Evolutionary conservation across 2,329 filamentous ascomycete genomes (phyloP).

Genomic region (Monosporascus sp.): DNA sequence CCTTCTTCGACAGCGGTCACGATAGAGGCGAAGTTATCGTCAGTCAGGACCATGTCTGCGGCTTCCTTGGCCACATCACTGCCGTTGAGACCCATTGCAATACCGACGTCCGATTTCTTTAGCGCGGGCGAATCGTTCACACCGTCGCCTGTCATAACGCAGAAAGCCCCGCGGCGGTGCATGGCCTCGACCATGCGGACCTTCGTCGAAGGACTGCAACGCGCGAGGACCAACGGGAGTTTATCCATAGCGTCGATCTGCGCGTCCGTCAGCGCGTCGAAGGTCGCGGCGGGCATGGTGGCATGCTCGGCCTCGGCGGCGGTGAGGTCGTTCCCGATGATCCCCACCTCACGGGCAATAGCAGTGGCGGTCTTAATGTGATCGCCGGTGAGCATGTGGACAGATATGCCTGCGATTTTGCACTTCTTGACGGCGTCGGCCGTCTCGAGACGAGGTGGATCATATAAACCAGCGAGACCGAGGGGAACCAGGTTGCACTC

Average conservation of each 20-base stretch:
- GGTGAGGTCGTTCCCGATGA: conserved; percentile 37
- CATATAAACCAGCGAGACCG: conserved; percentile 68
- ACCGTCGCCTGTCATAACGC: conserved; percentile 71
- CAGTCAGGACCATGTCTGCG: conserved; percentile 80
- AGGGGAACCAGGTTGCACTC: conserved; percentile 57
- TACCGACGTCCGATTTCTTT: conserved; percentile 68
- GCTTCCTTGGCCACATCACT: conserved; percentile 75
- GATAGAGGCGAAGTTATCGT: conserved; percentile 83
- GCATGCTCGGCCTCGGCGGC: conserved; percentile 35
- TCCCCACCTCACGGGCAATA: conserved; percentile 61
- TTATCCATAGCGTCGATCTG: conserved; percentile 57
- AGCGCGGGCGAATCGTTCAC: conserved; percentile 71
- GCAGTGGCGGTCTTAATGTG: conserved; percentile 63
- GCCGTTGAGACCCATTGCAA: conserved; percentile 67
- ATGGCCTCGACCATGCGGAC: conserved; percentile 73
- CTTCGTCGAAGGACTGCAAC: conserved; percentile 66
- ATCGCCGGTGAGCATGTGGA: conserved; percentile 67
- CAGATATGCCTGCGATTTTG: conserved; percentile 55
- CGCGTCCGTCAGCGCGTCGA: conserved; percentile 56
- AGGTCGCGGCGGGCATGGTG: conserved; percentile 58
- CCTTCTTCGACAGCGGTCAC: conserved; percentile 68
- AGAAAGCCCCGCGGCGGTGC: conserved; percentile 61
- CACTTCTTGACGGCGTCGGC: conserved; percentile 55
- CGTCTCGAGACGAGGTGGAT: conserved; percentile 65
- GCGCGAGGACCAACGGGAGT: conserved; percentile 62